Evolutionary conservation across 768 basidiomycete species (phyloP), one percentile per base, ranked within the genome.

Genomic region (Boletellus ananiceps): DNA sequence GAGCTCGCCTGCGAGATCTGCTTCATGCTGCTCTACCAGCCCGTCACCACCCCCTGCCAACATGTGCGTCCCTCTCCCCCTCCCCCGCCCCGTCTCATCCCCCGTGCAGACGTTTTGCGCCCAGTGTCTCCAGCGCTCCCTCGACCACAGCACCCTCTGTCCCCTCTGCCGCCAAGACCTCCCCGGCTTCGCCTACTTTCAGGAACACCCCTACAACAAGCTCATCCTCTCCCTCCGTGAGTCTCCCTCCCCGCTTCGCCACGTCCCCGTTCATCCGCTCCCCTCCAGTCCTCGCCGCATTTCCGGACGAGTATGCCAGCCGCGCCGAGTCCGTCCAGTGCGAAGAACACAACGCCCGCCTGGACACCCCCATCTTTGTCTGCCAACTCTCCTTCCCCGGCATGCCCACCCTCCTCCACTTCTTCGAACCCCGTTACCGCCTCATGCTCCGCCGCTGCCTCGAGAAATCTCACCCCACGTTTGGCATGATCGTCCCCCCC

Each of bases 381-480:
- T 88, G 86, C 64, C 87, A 88, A 37, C 82, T 96, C 43, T 82
- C 85, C 40, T 98, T 96, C 71, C 95, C 95, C 2, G 87, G 86
- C 48, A 83, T 93, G 72, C 93, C 92, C 35, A 93, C 87, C 40
- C 75, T 86, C 47, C 73, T 98, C 14, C 93, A 96, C 67, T 84
- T 98, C 61, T 97, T 91, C 64, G 95, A 98, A 66, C 95, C 95
- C 0, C 78, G 89, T 59, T 94, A 97, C 66, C 86, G 95, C 7
- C 77, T 98, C 44, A 97, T 98, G 95, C 84, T 98, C 46, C 87
- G 95, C 19, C 83, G 95, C n/a, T 93, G 88, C 64, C 83, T 97
- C 49, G 85, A 91, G 59, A 81, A 78, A 14, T 73, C 80, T 5
- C 72, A 71, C 37, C 89, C 89, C n/a, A 74, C 76, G 19, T 96